Base-by-base conservation (phyloP, 257 asterid species). In the Fraxinus quadrangulata region DNA sequence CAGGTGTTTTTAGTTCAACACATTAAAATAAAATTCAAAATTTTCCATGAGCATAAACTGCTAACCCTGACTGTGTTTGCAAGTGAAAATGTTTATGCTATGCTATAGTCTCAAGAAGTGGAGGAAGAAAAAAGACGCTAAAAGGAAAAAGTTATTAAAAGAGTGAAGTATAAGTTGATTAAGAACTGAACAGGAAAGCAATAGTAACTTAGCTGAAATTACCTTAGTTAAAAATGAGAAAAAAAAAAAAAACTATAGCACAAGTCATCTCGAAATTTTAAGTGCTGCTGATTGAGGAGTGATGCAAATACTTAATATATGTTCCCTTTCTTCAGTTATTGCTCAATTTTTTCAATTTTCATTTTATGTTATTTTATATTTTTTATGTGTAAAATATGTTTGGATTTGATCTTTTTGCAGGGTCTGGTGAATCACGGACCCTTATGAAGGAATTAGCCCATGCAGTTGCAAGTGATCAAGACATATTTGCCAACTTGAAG, bases 401-500 rank as follows among this genome's bases (percentile, higher is more conserved):
- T 79, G 75, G 67, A 51, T 79, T 80, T 40, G 39, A 61, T 71
- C 77, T 39, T 76, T 86, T 72, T 59, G 39, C 77, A 95, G 99
- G 99, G 99, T 95, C 88, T 61, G 99, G 98, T 34, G 98, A 95
- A 86, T 85, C 98, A 28, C 87, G 92, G 80, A 83, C 94, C 78
- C 93, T 95, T 36, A 92, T 83, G 97, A 93, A 87, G 89, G 89
- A 85, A 79, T 82, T 95, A 78, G 86, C 92, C 80, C 74, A 77
- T 84, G 92, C 79, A 30, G 89, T 91, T 82, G 81, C 84, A 71
- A 80, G 80, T 73, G 89, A 91, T 78, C 87, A 81, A 79, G 83
- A 77, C 73, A 84, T 78, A 72, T 84, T 88, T 78, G 89, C 89
- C 37, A 61, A 84, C 77, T 81, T 95, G 85, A 90, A 90, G 86